Conservation (phyloP, 2,329 filamentous ascomycete genomes). For the Monilinia laxa region DNA sequence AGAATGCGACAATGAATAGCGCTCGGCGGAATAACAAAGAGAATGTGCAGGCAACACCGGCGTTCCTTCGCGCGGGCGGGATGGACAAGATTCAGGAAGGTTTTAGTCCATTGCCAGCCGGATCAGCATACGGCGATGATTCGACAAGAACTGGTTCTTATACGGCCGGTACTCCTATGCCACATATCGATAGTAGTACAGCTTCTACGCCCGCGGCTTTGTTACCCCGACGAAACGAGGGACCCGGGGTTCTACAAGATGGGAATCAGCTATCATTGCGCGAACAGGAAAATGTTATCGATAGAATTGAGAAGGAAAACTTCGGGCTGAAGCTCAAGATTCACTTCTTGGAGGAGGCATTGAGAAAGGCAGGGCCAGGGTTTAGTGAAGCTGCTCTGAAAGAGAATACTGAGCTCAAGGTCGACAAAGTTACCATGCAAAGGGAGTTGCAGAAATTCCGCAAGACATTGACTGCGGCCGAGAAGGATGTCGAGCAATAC, state of each 20-base stretch:
- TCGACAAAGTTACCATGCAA: slow-evolving; percentile 86
- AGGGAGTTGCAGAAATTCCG: slow-evolving; percentile 82
- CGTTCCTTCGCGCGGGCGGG: slow-evolving; percentile 57
- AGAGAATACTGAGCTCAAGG: slow-evolving; percentile 95
- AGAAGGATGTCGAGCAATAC: slow-evolving; percentile 83
- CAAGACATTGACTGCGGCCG: slow-evolving; percentile 78
- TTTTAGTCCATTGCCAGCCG: slow-evolving; percentile 70
- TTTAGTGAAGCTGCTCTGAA: slow-evolving; percentile 86
- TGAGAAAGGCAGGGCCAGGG: slow-evolving; percentile 83
- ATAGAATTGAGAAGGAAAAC: slow-evolving; percentile 97
- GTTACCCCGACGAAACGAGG: slow-evolving; percentile 61
- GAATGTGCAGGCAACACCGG: slow-evolving; percentile 68
- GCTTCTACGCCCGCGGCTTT: slow-evolving; percentile 79
- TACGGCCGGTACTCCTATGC: slow-evolving; percentile 70
- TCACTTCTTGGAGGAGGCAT: slow-evolving; percentile 88
- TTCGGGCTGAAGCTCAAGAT: slow-evolving; percentile 97
- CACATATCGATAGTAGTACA: slow-evolving; percentile 71
- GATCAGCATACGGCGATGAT: slow-evolving; percentile 63
- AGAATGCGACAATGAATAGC: slow-evolving; percentile 72
- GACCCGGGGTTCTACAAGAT: slow-evolving; percentile 71
- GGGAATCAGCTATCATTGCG: slow-evolving; percentile 88
- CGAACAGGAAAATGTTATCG: slow-evolving; percentile 93
- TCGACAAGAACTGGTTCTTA: slow-evolving; percentile 59
- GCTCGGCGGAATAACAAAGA: slow-evolving; percentile 64
- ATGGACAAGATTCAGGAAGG: slow-evolving; percentile 66